A percentile compares a stretch with the other conserved stretches of the same genome.
Conservation (phyloP, 805 yeast genomes). For the Phaffomyces thermotolerans region DNA sequence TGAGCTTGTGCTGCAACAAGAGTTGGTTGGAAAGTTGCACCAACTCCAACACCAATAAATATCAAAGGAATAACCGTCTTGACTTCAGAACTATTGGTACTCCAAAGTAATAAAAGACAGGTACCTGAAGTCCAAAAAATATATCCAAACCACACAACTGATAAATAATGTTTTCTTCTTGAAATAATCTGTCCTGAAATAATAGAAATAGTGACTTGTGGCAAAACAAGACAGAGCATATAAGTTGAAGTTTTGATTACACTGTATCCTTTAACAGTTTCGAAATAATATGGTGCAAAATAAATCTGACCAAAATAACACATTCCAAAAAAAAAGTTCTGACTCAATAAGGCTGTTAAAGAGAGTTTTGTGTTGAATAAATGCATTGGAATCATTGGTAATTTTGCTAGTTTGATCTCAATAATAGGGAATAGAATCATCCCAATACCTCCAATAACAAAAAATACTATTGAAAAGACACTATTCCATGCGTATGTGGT, state of each 20-base stretch:
- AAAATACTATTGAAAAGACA: slow-evolving; percentile 27
- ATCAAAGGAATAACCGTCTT: slow-evolving; percentile 28
- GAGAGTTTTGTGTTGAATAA: slow-evolving; percentile 32
- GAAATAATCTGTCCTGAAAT: slow-evolving; percentile 7
- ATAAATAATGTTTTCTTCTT: slow-evolving; percentile 2
- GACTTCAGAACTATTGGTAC: slow-evolving; percentile 28
- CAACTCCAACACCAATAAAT: slow-evolving; percentile 32
- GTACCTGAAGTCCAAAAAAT: slow-evolving; percentile 20
- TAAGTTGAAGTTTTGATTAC: slow-evolving; percentile 12
- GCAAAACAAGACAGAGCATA: slow-evolving; percentile 5
- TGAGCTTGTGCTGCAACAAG: slow-evolving; percentile 48
- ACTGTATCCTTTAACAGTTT: slow-evolving; percentile 16
- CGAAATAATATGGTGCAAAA: slow-evolving; percentile 39
- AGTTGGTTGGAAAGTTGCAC: slow-evolving; percentile 12
- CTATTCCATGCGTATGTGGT: slow-evolving; percentile 43
- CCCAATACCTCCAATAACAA: slow-evolving; percentile 31
- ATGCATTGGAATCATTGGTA: slow-evolving; percentile 50
- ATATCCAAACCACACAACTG: slow-evolving; percentile 23
- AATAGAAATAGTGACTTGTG: slow-evolving; percentile 4
- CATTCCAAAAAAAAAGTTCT: slow-evolving; percentile 42
- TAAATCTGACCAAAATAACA: slow-evolving; percentile 39
- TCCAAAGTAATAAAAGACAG: slow-evolving; percentile 1
- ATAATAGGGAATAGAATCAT: slow-evolving; percentile 36
- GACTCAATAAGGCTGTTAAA: slow-evolving; percentile 16
- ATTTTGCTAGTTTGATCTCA: slow-evolving; percentile 40